These are phyloP conservation scores for Quercus phellos DNA, from an alignment of 331 rosid genomes.

Conservation along the genomic window DNA sequence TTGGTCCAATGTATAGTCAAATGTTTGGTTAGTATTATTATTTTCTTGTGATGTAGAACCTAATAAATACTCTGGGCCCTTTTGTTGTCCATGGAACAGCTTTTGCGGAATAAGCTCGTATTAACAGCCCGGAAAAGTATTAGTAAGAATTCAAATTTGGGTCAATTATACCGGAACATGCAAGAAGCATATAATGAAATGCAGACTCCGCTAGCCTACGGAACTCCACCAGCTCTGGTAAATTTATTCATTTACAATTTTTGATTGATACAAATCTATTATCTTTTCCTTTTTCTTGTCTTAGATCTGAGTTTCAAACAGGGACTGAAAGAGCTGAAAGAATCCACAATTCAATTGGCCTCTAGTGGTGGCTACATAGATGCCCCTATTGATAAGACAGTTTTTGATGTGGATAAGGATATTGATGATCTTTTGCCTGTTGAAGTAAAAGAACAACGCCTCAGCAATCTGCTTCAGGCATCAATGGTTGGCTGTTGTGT, in stretches of 20 bases:
- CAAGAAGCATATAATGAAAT: slow-evolving; percentile 81
- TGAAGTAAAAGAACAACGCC: slow-evolving; percentile 95
- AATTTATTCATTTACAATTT: slow-evolving; percentile 10
- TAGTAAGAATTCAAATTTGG: slow-evolving; percentile 61
- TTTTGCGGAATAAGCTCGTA: slow-evolving; percentile 74
- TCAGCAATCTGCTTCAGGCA: slow-evolving; percentile 92
- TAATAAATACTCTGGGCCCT: slow-evolving; percentile 5
- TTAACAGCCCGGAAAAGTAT: slow-evolving; percentile 71
- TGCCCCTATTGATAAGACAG: slow-evolving; percentile 84
- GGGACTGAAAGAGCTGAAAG: slow-evolving; percentile 88
- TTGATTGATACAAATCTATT: slow-evolving; percentile 10
- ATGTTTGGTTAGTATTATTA: background rate
- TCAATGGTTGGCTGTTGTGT: slow-evolving; percentile 78
- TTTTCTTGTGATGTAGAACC: slow-evolving; percentile 5
- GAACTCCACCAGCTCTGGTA: slow-evolving; percentile 81
- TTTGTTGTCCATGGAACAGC: slow-evolving; percentile 45
- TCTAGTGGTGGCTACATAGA: slow-evolving; percentile 74
- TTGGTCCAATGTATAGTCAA: background rate
- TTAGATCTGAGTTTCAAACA: slow-evolving; percentile 26
- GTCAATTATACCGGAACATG: slow-evolving; percentile 78
- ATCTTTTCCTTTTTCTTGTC: slow-evolving; percentile 5
- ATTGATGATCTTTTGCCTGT: slow-evolving; percentile 90
- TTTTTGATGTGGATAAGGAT: slow-evolving; percentile 88
- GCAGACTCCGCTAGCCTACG: slow-evolving; percentile 92
- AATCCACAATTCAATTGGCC: slow-evolving; percentile 74